These are phyloP conservation scores for Fraxinus sp. DNA, from an alignment of 305 asterid genomes.

Conservation along the genomic window DNA sequence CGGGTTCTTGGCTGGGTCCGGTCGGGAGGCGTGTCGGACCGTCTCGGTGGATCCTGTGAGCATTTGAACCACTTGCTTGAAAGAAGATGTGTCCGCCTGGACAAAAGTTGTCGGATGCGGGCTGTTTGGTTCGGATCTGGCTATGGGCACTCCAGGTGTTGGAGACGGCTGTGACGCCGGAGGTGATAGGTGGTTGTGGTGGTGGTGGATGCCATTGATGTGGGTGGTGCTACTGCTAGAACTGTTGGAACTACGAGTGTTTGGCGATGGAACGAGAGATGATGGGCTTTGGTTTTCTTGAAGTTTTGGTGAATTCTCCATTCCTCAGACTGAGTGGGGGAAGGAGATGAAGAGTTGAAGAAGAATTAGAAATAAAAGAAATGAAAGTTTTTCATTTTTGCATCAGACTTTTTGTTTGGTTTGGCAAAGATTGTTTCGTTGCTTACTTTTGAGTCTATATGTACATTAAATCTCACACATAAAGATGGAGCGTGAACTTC, in stretches of 20 bases:
- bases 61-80: constrained; percentile 68
- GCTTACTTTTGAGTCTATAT: constrained; percentile 11
- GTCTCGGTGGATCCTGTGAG: constrained; percentile 61
- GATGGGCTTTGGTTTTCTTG: constrained; percentile 45
- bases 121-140: constrained; percentile 60
- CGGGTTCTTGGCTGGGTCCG: constrained; percentile 41
- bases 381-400: constrained; percentile 30
- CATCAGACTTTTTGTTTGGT: constrained; percentile 40
- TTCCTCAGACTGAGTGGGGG: constrained; percentile 11
- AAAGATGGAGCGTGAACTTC: not conserved
- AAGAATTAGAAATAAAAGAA: constrained; percentile 18
- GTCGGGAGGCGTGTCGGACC: constrained; percentile 30
- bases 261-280: constrained; percentile 52
- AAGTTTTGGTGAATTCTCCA: constrained; percentile 48
- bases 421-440: constrained; percentile 47
- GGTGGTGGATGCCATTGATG: constrained; percentile 41
- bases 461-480: not conserved
- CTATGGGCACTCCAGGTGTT: constrained; percentile 33
- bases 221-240: constrained; percentile 48
- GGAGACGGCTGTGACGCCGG: constrained; percentile 13
- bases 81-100: constrained; percentile 69
- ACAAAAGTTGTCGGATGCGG: constrained; percentile 70
- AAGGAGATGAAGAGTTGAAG: constrained; percentile 8
- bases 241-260: constrained; percentile 46
- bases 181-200: constrained; percentile 28